Base-by-base conservation (phyloP, 2,329 filamentous ascomycete genomes). In the Thelonectria blattea region DNA sequence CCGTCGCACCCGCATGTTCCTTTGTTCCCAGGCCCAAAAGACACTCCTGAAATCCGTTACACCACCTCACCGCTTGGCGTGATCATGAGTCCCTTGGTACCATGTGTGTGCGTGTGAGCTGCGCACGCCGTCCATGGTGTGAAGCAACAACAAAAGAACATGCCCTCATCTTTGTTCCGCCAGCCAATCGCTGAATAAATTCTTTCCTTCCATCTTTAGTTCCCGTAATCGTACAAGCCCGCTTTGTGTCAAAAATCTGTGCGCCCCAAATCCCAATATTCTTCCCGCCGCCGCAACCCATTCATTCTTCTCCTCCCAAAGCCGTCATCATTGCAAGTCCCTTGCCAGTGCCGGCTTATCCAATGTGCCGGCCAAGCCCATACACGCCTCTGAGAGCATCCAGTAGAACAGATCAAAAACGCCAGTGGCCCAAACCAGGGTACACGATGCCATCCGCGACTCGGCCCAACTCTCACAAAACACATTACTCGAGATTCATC, bases 401-500 rank as follows among this genome's bases (percentile, higher is more conserved):
- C 10, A 17, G 46, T 27, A 32, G 47, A 24, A 42, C 58, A 69
- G 34, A 94, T 75, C 57, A 7, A 30, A n/a, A 68, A 67, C 62
- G 59, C 67, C 65, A n/a, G 41, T 58, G 42, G 58, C 56, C 48
- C 58, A 54, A 47, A 43, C 17, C 30, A 52, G 61, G 34, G 56
- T 46, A 59, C 47, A 43, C 34, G 51, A 43, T 54, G 46, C 30
- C 41, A 18, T 18, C 20, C 49, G 45, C 41, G 24, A 43, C 34
- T 34, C 34, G 15, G 34, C 15, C 34, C 9, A 37, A 37, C 12
- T 5, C 34, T 7, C n/a, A 42, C 22, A 57, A n/a, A 20, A 14
- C 41, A 18, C 24, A 48, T 69, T 61, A 70, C 60, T 94, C 92
- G 66, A 96, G 78, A 32, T 88, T 90, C 90, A 96, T 95, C 70